phyloP scores from a whole-genome alignment of 2,329 filamentous ascomycete species.

The Fusarium piperis region DNA sequence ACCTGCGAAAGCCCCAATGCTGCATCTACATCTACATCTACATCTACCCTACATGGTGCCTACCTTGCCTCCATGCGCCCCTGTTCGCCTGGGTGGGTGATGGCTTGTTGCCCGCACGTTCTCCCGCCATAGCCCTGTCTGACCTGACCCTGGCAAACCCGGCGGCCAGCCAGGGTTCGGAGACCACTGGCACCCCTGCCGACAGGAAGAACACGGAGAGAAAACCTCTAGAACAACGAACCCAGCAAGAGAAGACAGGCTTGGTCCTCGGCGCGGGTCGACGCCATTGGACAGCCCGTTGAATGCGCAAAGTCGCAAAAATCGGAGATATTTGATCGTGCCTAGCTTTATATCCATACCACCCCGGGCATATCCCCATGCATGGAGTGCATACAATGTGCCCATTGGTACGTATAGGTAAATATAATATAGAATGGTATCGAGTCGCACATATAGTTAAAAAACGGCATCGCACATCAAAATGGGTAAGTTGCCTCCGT shows the following conservation, averaged over 20 bases:
- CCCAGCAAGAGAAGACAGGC: slow-evolving; percentile 14
- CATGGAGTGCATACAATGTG: not conserved
- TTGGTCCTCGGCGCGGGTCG: not conserved
- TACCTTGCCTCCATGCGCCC: slow-evolving; percentile 1
- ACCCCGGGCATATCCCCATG: not conserved
- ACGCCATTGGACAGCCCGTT: not conserved
- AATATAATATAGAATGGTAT: not conserved
- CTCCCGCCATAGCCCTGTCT: slow-evolving; percentile 26
- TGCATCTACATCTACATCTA: not conserved
- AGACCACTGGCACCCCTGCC: slow-evolving; percentile 7
- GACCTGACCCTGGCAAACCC: slow-evolving; percentile 16
- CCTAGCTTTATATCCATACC: not conserved
- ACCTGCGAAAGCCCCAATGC: not conserved
- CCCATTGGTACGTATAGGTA: not conserved
- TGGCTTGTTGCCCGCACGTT: slow-evolving; percentile 33
- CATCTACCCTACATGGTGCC: slow-evolving; percentile 17
- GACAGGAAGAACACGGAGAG: slow-evolving; percentile 24
- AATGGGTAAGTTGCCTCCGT: not conserved
- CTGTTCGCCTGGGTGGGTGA: slow-evolving; percentile 2
- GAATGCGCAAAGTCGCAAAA: not conserved
- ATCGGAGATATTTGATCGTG: slow-evolving; percentile 5
- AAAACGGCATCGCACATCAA: not conserved
- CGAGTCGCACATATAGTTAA: not conserved
- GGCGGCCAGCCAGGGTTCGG: slow-evolving; percentile 1
- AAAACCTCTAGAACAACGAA: slow-evolving; percentile 29